These are phyloP conservation scores for Dimocarpus longan DNA, from an alignment of 345 rosid species.

Conservation along the genomic window DNA sequence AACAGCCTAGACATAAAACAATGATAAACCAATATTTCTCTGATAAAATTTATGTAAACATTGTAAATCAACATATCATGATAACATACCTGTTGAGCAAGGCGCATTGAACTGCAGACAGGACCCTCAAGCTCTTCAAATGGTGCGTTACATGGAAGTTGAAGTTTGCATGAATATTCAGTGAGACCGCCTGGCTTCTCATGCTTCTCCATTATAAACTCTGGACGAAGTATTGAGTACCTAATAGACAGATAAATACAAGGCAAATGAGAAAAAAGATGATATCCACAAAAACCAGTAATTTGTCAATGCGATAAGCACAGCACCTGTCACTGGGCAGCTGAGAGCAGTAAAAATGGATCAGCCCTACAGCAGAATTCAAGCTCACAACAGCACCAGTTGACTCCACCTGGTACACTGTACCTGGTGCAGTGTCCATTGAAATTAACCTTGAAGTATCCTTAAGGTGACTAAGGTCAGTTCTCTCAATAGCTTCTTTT, in stretches of 20 bases:
- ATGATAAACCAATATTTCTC: constrained; percentile 22
- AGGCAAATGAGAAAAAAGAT: constrained; percentile 13
- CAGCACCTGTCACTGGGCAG: constrained; percentile 92
- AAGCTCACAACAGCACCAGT: constrained; percentile 99
- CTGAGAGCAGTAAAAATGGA: constrained; percentile 97
- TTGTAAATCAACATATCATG: constrained; percentile 12
- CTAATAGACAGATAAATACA: constrained; percentile 41
- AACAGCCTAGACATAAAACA: constrained; percentile 69
- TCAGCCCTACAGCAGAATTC: constrained; percentile 93
- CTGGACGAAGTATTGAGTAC: constrained; percentile 96
- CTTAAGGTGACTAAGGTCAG: constrained; percentile 93
- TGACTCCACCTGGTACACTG: constrained; percentile 89
- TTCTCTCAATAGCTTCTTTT: constrained; percentile 96
- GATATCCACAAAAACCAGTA: constrained; percentile 14
- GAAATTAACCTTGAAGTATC: constrained; percentile 86
- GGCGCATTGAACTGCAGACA: constrained; percentile 84
- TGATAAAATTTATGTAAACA: constrained; percentile 8
- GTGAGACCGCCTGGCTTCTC: constrained; percentile 90
- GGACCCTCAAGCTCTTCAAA: constrained; percentile 98
- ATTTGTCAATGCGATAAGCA: constrained; percentile 4
- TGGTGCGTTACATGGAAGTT: constrained; percentile 97
- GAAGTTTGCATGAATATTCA: constrained; percentile 96
- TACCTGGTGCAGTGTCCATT: constrained; percentile 70
- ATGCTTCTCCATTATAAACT: constrained; percentile 85
- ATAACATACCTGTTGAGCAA: constrained; percentile 85